Percentiles rank a stretch among this genome's conserved stretches.
These are phyloP conservation scores for Huntiella abstrusa DNA, from an alignment of 2,329 filamentous ascomycete species.

Conservation along the genomic window DNA sequence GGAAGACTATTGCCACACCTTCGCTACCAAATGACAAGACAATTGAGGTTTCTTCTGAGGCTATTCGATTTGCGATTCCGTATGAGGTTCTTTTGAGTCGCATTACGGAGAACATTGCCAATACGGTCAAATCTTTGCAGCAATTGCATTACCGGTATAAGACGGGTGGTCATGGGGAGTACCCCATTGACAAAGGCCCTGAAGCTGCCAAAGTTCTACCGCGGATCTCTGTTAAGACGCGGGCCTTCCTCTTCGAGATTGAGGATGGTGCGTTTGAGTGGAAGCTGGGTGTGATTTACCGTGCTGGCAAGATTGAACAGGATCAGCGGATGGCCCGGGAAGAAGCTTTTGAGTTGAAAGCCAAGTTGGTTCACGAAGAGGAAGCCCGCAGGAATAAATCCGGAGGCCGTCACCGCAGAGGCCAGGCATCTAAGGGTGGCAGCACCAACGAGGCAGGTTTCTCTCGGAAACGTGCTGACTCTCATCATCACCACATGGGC, in stretches of 20 bases:
- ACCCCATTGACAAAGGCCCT: constrained; percentile 68
- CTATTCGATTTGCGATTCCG: constrained; percentile 71
- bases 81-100: constrained; percentile 79
- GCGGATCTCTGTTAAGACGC: constrained; percentile 63
- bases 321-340: constrained; percentile 76
- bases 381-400: constrained; percentile 38
- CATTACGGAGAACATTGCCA: constrained; percentile 85
- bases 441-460: constrained; percentile 5
- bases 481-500: constrained; percentile 18
- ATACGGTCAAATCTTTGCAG: constrained; percentile 67
- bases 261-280: constrained; percentile 96
- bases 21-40: constrained; percentile 52
- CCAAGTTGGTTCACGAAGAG: constrained; percentile 64
- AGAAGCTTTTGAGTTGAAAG: constrained; percentile 74
- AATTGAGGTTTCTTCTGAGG: constrained; percentile 68
- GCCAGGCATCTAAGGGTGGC: constrained; percentile 10
- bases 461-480: constrained; percentile 25
- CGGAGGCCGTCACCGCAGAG: constrained; percentile 22
- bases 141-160: constrained; percentile 88
- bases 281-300: constrained; percentile 89
- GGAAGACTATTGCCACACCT: constrained; percentile 40
- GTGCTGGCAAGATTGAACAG: constrained; percentile 73
- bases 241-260: constrained; percentile 72
- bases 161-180: constrained; percentile 52
- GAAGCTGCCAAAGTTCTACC: constrained; percentile 76